Base-by-base conservation (phyloP, 306 rosid genomes). In the Vicia villosa region DNA sequence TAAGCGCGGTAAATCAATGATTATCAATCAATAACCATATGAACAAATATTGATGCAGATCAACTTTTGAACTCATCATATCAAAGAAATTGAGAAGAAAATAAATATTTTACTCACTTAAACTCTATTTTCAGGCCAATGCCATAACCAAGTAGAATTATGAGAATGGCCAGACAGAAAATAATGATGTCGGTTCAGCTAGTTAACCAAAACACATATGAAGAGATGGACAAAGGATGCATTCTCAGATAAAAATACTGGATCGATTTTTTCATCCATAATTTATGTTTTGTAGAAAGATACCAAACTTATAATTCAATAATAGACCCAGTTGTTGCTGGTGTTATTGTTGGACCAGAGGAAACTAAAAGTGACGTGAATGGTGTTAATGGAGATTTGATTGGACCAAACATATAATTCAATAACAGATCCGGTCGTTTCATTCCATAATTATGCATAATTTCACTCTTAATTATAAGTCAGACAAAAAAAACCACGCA, bases 1-100 rank as follows among this genome's bases (percentile, higher is more conserved):
- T 10, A 77, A 42, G 74, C 43, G 65, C 67, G 16, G 41, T 9
- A 77, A 50, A 67, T 60, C 56, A 62, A 55, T 32, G 20, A 54
- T 8, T 10, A 60, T 58, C 64, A 65, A 59, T 20, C 21, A 59
- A 22, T 12, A 62, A 50, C 46, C 19, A 66, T 68, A 43, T 68
- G 77, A 60, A 70, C n/a, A 52, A 32, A 64, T 60, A 45, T n/a
- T n/a, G n/a, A n/a, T n/a, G n/a, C 26, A 50, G 2, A 8, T 50
- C 55, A 49, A 24, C 24, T 16, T 49, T 49, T 2, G 17, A 49
- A 49, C 5, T 49, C n/a, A 8, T 49, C 55, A 49, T 49, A 49
- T 49, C 56, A 50, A 50, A 50, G 26, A 17, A 17, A 17, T 50
- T 19, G 26, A 20, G n/a, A 51, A 51, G 30, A 51, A 50, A 17